A percentile compares a stretch with the other conserved stretches of the same genome.
phyloP scores from a whole-genome alignment of 106 monocot genomes.

The Allium cepa region DNA sequence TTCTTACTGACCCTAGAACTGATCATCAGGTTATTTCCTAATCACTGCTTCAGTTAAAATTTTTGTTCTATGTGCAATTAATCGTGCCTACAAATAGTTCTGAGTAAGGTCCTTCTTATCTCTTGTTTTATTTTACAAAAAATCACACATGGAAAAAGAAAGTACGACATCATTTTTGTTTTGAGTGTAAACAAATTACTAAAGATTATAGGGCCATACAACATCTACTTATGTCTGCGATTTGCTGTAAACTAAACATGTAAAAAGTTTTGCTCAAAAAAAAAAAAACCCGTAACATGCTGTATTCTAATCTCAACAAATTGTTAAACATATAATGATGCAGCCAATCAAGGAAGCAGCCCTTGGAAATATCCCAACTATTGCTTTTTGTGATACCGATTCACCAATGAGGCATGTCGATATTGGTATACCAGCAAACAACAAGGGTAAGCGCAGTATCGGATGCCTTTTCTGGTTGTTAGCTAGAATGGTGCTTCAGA shows the following conservation, averaged over 20 bases:
- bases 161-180: too few species aligned
- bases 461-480: constrained; percentile 92
- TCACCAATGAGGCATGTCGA: constrained; percentile 88
- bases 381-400: constrained; percentile 86
- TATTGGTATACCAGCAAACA: constrained; percentile 90
- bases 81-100: too few species aligned
- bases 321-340: not conserved
- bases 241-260: too few species aligned
- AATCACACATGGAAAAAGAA: too few species aligned
- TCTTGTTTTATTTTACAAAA: too few species aligned
- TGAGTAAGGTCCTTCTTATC: too few species aligned
- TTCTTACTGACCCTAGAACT: constrained; percentile 89
- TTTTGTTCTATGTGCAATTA: not conserved
- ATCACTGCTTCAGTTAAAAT: not conserved
- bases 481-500: constrained; percentile 88
- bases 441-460: constrained; percentile 82
- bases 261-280: too few species aligned
- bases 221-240: too few species aligned
- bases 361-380: constrained; percentile 86
- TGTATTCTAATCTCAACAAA: not conserved
- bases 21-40: constrained; percentile 64
- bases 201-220: too few species aligned
- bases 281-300: not conserved
- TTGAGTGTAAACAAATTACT: too few species aligned
- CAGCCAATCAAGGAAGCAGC: constrained; percentile 90